These are phyloP conservation scores for Pseudocercospora fuligena DNA, from an alignment of 2,329 filamentous ascomycete species.

Conservation along the genomic window DNA sequence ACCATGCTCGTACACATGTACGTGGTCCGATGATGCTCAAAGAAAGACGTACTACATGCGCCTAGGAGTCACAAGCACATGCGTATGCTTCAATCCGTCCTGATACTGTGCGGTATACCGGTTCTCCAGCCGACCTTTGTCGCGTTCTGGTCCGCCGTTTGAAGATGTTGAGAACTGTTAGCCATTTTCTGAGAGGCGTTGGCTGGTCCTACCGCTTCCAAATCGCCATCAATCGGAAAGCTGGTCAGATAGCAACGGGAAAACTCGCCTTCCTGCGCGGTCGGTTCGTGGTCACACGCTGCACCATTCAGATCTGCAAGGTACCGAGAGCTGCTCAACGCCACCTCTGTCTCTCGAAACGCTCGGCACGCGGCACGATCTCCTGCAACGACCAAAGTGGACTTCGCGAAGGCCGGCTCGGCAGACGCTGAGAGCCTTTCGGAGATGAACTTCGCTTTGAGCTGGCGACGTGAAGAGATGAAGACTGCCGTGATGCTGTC, in stretches of 20 bases:
- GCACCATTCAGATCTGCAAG: conserved; percentile 12
- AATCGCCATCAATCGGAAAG: neutral
- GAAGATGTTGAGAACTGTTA: neutral
- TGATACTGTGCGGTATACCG: neutral
- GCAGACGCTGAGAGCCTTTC: neutral
- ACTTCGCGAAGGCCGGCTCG: neutral
- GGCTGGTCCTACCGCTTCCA: neutral
- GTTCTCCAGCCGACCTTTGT: conserved; percentile 3
- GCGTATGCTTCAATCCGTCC: neutral
- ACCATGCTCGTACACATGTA: conserved; percentile 4
- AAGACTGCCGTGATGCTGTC: neutral
- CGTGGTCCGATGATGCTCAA: neutral
- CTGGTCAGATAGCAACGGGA: neutral
- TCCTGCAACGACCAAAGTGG: neutral
- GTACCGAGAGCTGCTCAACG: conserved; percentile 16
- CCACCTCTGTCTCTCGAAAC: neutral
- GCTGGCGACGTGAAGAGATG: neutral
- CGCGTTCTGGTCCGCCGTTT: neutral
- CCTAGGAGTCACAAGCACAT: conserved; percentile 1
- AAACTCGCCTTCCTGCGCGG: neutral
- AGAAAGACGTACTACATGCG: conserved; percentile 9
- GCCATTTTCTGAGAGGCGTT: neutral
- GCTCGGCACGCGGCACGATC: neutral
- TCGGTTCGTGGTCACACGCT: neutral
- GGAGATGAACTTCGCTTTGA: neutral